Evolutionary conservation across 2,329 filamentous ascomycete species (phyloP).

Genomic region (Aureobasidium sp.): DNA sequence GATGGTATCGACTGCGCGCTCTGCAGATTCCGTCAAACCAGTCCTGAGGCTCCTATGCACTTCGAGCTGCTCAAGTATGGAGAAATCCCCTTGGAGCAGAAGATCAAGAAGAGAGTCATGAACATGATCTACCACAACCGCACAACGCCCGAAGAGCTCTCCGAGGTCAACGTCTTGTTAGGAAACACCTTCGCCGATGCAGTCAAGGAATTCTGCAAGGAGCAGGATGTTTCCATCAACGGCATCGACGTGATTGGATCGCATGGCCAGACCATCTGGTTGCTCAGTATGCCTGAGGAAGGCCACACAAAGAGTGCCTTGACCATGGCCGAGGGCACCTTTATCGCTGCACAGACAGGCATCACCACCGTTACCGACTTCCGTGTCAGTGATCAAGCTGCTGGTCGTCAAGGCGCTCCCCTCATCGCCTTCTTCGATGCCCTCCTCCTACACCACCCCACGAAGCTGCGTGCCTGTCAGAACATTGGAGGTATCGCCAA

Average conservation of each 20-base stretch:
- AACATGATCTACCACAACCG: conserved; percentile 50
- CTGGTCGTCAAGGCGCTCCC: conserved; percentile 50
- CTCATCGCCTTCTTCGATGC: conserved; percentile 53
- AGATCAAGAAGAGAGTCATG: conserved; percentile 52
- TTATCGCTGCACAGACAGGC: conserved; percentile 49
- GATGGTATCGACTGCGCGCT: conserved; percentile 54
- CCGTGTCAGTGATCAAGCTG: conserved; percentile 49
- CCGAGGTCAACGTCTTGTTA: conserved; percentile 51
- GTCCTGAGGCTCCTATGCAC: conserved; percentile 47
- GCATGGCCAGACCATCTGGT: conserved; percentile 54
- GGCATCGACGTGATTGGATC: conserved; percentile 51
- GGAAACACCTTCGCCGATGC: conserved; percentile 52
- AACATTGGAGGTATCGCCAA: conserved; percentile 57
- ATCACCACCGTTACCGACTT: conserved; percentile 56
- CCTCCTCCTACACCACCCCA: conserved; percentile 50
- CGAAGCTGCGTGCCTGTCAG: conserved; percentile 52
- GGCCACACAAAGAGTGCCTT: conserved; percentile 44
- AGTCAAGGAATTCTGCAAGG: conserved; percentile 44
- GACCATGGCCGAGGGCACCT: conserved; percentile 52
- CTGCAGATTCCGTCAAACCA: conserved; percentile 49
- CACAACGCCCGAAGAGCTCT: conserved; percentile 48
- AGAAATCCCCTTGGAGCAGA: conserved; percentile 48
- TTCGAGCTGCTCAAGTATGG: conserved; percentile 52
- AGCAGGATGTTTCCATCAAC: conserved; percentile 37
- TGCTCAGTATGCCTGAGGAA: conserved; percentile 46